Conservation (phyloP, 192 early-diverging fungal species). For the Diversispora eburnea region DNA sequence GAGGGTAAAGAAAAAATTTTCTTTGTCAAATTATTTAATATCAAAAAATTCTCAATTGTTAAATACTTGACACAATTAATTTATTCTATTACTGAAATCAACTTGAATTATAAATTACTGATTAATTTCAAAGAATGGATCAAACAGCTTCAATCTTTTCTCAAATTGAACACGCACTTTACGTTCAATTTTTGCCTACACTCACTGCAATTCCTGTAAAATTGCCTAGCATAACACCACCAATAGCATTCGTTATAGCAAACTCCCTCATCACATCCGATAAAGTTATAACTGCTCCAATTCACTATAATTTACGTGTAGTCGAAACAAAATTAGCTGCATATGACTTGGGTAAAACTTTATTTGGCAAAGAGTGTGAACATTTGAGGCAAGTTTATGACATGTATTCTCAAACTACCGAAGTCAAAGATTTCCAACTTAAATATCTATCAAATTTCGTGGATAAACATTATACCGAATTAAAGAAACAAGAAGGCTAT, state of each 20-base stretch:
- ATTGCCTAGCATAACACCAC: conserved; percentile 54
- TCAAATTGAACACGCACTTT: conserved; percentile 58
- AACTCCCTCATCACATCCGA: conserved; percentile 83
- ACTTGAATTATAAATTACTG: too few species aligned
- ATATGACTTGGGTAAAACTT: conserved; percentile 33
- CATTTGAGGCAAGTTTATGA: conserved; percentile 47
- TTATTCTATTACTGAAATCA: not conserved
- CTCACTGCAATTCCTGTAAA: conserved; percentile 57
- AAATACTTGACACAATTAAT: not conserved
- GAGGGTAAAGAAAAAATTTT: conserved; percentile 7
- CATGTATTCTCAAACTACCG: conserved; percentile 41
- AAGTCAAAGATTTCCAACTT: conserved; percentile 41
- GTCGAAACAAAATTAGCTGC: conserved; percentile 86
- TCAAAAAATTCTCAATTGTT: not conserved
- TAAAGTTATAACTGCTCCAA: conserved; percentile 83
- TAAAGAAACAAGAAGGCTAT: conserved; percentile 28
- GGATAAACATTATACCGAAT: conserved; percentile 28
- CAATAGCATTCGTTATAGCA: conserved; percentile 80
- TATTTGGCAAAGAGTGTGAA: conserved; percentile 23
- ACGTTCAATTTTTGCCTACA: conserved; percentile 81
- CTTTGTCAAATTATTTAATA: not conserved
- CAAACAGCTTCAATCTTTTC: conserved; percentile 86
- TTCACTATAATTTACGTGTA: conserved; percentile 89
- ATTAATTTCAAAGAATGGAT: conserved; percentile 70
- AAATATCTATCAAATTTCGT: conserved; percentile 40